Base-by-base conservation (phyloP, 768 basidiomycete genomes). In the Tylopilus subfusipes region DNA sequence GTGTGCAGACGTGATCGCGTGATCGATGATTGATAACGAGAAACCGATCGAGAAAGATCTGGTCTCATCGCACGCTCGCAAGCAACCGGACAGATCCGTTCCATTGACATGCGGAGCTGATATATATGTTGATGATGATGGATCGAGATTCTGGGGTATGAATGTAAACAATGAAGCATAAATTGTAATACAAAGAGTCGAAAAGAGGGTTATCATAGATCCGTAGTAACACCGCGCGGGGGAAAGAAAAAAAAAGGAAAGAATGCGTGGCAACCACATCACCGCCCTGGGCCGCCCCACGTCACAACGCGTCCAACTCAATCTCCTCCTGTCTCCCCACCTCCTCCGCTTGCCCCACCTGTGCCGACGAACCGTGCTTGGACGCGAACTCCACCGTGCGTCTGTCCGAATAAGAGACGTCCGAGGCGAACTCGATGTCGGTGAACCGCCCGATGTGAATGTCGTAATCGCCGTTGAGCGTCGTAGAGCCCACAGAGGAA, bases 261-360 rank as follows among this genome's bases (percentile, higher is more conserved):
- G 12, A 18, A 25, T 9, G 36, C n/a, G 40, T 42, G 40, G 22
- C 24, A 22, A 34, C 18, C 4, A 4, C 19, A 16, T 8, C n/a
- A 27, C n/a, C n/a, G n/a, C n/a, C n/a, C n/a, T n/a, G n/a, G n/a
- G n/a, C n/a, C n/a, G n/a, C n/a, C 30, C 18, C 33, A 24, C 10
- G 21, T 47, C 22, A 54, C 16, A 40, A 3, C 44, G 34, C 48
- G 45, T 34, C 19, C 55, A 57, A 18, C 43, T 53, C 60, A 8
- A 62, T 58, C 27, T 51, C 54, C 53, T 93, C 27, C 82, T 89
- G 38, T 19, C n/a, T 0, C 74, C 33, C 21, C 19, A 94, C 6
- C 83, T 89, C 65, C 73, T 95, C 6, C 89, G 97, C 71, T 8
- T 1, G 30, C 53, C 16, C 29, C 11, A 0, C n/a, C 9, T 30